These are phyloP conservation scores for Sporothrix protearum DNA, from an alignment of 2,329 filamentous ascomycete species.

Conservation along the genomic window DNA sequence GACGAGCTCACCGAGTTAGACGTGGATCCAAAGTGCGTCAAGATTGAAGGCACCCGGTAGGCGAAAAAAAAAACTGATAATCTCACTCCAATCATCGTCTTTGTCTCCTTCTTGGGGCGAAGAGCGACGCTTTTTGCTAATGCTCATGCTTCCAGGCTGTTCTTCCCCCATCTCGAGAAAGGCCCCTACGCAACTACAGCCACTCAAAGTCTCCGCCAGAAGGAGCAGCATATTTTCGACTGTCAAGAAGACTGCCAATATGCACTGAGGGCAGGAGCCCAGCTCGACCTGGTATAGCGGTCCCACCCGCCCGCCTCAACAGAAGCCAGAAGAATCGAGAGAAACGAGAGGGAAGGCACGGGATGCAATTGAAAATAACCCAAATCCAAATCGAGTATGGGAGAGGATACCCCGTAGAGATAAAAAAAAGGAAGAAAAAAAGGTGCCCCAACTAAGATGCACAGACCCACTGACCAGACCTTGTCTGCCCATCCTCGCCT, in stretches of 20 bases:
- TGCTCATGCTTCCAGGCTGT: not conserved
- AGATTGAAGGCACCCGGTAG: not conserved
- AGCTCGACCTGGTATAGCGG: not conserved
- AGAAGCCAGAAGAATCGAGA: not conserved
- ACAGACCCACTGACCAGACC: not conserved
- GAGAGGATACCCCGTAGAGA: not conserved
- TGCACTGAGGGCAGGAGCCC: not conserved
- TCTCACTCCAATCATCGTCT: not conserved
- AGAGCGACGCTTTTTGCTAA: not conserved
- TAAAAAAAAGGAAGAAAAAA: not conserved
- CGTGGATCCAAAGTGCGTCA: not conserved
- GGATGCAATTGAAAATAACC: not conserved
- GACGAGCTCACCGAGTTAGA: not conserved
- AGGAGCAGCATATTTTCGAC: not conserved
- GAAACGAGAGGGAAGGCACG: not conserved
- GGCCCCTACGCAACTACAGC: not conserved
- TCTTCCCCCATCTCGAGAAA: not conserved
- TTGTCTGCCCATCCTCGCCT: not conserved
- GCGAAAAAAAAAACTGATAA: not conserved
- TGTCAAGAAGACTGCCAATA: not conserved
- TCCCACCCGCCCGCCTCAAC: not conserved
- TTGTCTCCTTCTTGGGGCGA: not conserved
- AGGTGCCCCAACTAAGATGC: not conserved
- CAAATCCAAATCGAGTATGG: not conserved
- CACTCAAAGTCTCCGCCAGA: not conserved